phyloP scores from a whole-genome alignment of 1,139 yeast species.

The Lodderomyces pseudojiufengensis region DNA sequence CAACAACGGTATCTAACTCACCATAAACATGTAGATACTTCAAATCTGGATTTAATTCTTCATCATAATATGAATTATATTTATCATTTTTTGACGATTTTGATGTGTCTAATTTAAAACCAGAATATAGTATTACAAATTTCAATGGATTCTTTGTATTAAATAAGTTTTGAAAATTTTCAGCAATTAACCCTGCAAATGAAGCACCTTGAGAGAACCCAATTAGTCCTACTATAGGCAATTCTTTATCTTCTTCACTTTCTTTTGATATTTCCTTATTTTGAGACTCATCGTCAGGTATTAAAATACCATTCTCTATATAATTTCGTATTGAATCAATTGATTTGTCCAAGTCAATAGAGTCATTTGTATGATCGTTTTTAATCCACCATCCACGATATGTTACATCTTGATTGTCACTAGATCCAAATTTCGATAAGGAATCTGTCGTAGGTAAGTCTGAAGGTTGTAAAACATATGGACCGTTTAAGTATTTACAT shows the following conservation, averaged over 20 bases:
- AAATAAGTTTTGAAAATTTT: constrained; percentile 29
- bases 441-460: constrained; percentile 59
- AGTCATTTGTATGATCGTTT: constrained; percentile 19
- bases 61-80: constrained; percentile 31
- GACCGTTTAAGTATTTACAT: constrained; percentile 76
- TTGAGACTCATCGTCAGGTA: constrained; percentile 26
- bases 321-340: constrained; percentile 29
- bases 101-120: constrained; percentile 61
- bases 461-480: constrained; percentile 56
- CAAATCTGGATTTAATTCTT: constrained; percentile 21
- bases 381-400: constrained; percentile 41
- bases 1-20: constrained; percentile 83
- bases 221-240: constrained; percentile 40
- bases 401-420: constrained; percentile 20
- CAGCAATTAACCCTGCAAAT: constrained; percentile 45
- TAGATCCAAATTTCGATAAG: constrained; percentile 42
- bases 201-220: constrained; percentile 50
- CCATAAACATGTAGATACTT: constrained; percentile 73
- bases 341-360: constrained; percentile 27
- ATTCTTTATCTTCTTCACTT: constrained; percentile 19
- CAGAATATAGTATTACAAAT: constrained; percentile 74
- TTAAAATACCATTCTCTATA: constrained; percentile 27
- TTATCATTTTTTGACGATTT: constrained; percentile 26
- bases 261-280: constrained; percentile 21
- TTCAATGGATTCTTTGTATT: constrained; percentile 38